phyloP scores from a whole-genome alignment of 2,329 filamentous ascomycete genomes.

The Epichloe coenophiala region DNA sequence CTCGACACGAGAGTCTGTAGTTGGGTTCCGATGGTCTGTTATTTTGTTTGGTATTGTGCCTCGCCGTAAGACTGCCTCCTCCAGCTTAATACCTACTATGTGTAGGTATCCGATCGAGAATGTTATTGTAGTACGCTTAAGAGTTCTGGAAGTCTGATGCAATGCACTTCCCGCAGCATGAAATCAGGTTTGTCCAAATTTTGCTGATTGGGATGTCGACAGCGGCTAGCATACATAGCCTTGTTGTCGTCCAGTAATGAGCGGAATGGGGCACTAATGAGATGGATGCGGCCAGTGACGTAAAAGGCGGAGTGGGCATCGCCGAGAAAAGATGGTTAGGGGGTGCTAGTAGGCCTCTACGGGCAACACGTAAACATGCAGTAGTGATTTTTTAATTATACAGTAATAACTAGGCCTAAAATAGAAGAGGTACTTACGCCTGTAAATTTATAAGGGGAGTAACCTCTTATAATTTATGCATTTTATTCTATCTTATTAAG shows the following conservation, averaged over 20 bases:
- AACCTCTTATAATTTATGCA: no score
- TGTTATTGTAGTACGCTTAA: background rate
- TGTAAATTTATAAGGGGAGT: no score
- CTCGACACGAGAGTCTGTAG: background rate
- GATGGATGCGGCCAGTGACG: constrained; percentile 1
- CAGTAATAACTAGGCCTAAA: no score
- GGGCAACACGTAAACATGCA: no score
- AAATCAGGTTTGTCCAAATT: background rate
- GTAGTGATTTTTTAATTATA: no score
- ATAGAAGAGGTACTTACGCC: no score
- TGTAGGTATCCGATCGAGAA: background rate
- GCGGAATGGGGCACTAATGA: background rate
- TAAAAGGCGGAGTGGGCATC: background rate
- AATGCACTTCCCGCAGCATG: background rate
- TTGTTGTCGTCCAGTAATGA: background rate
- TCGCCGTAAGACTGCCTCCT: background rate
- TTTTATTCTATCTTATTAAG: no score
- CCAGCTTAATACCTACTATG: background rate
- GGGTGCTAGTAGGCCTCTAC: no score
- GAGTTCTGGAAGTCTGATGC: background rate
- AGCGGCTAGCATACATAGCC: background rate
- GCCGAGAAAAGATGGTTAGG: no score
- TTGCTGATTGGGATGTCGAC: background rate
- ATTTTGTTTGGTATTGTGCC: background rate
- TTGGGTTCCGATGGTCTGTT: background rate